Evolutionary conservation across 768 basidiomycete species (phyloP), one percentile per base, ranked within the genome.

Genomic region (Tricholoma saponaceum): DNA sequence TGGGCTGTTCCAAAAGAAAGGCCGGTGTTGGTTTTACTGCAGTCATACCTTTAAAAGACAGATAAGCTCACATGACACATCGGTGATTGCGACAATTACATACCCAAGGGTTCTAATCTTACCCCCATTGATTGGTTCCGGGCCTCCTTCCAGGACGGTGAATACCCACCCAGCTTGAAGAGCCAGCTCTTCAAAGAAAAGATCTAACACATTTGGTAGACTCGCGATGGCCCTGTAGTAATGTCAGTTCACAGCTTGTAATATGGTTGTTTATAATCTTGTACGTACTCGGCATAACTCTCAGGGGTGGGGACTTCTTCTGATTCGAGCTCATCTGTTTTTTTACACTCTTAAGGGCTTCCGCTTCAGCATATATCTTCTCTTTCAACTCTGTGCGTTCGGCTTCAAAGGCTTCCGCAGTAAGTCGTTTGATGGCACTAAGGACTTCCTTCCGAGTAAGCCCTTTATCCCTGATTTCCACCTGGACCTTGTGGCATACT

Each of bases 1-100:
- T 53, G 52, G 33, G 52, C 52, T 22, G 33, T n/a, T 39, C 52
- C 22, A n/a, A 53, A 53, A 26, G 52, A 16, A 28, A 53, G 33
- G 12, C 52, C 52, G 12, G 33, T 12, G 9, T 39, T 25, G 37
- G 41, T 53, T 37, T 53, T 53, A 16, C 52, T 13, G 6, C 52
- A 39, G 37, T 53, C 33, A 37, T 53, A 53, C 33, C 52, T 53
- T 25, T 23, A 39, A 12, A 23, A 37, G 52, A 53, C 12, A 25
- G 4, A 4, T 51, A 51, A 22, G 30, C 18, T 22, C 5, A 8
- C 37, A n/a, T n/a, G 14, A 23, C 23, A 23, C 23, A 18, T 18
- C 25, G 12, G 18, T 14, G 13, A 35, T 22, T 52, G 14, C 25
- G 13, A 23, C 23, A 25, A 39, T 22, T 5, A 53, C 52, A 5